Conservation (phyloP, 176 grass and related monocot species). For the Juncus inflexus region DNA sequence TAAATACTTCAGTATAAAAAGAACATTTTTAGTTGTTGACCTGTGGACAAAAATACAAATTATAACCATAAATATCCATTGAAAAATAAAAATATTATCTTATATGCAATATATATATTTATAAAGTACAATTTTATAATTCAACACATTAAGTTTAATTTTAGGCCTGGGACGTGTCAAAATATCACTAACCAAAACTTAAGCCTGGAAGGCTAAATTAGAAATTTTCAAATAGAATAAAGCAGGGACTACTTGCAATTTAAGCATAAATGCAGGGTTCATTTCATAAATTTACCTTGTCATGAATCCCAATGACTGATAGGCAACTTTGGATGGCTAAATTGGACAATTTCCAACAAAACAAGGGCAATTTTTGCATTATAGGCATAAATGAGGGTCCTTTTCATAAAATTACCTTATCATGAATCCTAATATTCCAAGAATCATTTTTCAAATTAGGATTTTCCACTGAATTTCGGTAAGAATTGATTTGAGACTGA, state of each 20-base stretch:
- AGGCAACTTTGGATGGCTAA: too few species aligned
- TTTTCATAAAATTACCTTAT: conserved; percentile 38
- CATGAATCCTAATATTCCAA: conserved; percentile 62
- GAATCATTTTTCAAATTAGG: conserved; percentile 54
- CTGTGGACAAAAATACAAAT: conserved; percentile 33
- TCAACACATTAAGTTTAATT: too few species aligned
- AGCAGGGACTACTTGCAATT: not conserved
- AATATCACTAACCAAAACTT: not conserved
- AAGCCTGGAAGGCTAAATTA: not conserved
- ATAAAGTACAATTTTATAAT: not conserved
- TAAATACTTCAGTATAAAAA: not conserved
- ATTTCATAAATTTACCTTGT: conserved; percentile 2
- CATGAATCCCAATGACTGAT: too few species aligned
- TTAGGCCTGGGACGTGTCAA: too few species aligned
- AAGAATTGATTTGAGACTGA: conserved; percentile 35
- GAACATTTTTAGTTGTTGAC: conserved; percentile 31
- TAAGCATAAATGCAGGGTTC: conserved; percentile 3
- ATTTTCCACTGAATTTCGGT: conserved; percentile 11
- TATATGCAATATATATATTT: not conserved
- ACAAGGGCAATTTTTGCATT: not conserved
- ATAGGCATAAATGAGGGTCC: not conserved
- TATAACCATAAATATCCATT: not conserved
- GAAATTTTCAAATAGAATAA: not conserved
- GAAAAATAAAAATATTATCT: not conserved
- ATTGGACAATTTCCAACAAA: not conserved